Conservation (phyloP, 2,329 filamentous ascomycete genomes). For the Monosporascus sp. region DNA sequence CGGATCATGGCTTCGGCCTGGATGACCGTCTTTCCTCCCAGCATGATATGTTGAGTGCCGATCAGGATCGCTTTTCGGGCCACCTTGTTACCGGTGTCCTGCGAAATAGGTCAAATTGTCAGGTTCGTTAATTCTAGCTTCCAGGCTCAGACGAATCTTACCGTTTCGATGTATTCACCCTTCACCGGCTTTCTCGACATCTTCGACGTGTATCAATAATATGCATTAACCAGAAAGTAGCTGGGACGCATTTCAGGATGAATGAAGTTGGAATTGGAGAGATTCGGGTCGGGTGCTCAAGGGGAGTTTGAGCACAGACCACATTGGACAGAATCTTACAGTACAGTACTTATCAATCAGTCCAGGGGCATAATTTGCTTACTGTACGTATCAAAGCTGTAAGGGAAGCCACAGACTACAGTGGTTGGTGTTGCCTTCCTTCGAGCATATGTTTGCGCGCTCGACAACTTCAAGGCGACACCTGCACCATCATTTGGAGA, state of each 20-base stretch:
- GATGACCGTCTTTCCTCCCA: conserved; percentile 93
- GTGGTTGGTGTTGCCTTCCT: too few species aligned
- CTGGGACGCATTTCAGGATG: not conserved
- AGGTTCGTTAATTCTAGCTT: too few species aligned
- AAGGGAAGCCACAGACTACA: too few species aligned
- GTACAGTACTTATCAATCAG: not conserved
- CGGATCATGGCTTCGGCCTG: conserved; percentile 92
- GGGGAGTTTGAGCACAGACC: not conserved
- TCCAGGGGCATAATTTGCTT: not conserved
- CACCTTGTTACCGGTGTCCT: conserved; percentile 99
- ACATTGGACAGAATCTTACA: not conserved
- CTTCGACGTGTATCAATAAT: conserved; percentile 15
- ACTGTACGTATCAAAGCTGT: too few species aligned
- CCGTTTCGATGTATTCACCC: conserved; percentile 96
- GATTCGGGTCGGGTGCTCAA: not conserved
- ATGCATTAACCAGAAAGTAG: too few species aligned
- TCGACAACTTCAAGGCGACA: too few species aligned
- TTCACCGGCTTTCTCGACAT: conserved; percentile 77
- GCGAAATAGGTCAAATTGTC: conserved; percentile 3
- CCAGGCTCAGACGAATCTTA: conserved; percentile 34
- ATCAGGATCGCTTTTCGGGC: conserved; percentile 86
- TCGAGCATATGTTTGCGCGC: too few species aligned
- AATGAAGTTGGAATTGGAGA: not conserved
- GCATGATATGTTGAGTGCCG: conserved; percentile 95
- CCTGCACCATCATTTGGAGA: too few species aligned